phyloP scores from a whole-genome alignment of 2,329 filamentous ascomycete species.

The Exophiala aquamarina region DNA sequence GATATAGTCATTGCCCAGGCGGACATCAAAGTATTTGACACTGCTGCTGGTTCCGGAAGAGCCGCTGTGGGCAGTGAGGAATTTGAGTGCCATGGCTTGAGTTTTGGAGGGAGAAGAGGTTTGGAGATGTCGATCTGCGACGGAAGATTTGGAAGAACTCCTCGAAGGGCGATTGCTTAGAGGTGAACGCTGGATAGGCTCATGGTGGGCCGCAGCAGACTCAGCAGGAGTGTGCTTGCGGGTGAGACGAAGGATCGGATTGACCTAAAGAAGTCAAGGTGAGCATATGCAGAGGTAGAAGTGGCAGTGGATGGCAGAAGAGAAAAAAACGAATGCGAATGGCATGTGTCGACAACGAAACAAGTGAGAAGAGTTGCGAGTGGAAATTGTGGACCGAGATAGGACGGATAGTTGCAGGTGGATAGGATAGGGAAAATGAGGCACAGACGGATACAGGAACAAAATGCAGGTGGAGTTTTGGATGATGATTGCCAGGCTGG shows the following conservation, averaged over 20 bases:
- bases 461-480: too few species aligned
- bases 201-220: conserved; percentile 21
- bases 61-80: conserved; percentile 40
- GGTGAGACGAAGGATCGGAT: conserved; percentile 16
- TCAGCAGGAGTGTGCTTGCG: conserved; percentile 24
- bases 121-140: conserved; percentile 22
- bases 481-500: too few species aligned
- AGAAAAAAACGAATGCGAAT: background rate
- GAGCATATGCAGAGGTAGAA: conserved; percentile 16
- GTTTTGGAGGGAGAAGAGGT: conserved; percentile 12
- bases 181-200: conserved; percentile 17
- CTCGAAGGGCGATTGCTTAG: conserved; percentile 17
- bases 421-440: too few species aligned
- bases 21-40: conserved; percentile 52
- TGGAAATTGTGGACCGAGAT: too few species aligned
- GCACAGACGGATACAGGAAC: too few species aligned
- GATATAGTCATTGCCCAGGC: conserved; percentile 75
- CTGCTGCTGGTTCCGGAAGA: conserved; percentile 38
- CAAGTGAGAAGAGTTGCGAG: background rate
- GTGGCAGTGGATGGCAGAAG: conserved; percentile 11
- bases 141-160: conserved; percentile 10
- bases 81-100: conserved; percentile 45
- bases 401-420: too few species aligned
- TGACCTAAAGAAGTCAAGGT: conserved; percentile 10
- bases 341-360: conserved; percentile 3